Evolutionary conservation across 1,139 yeast genomes (phyloP), one percentile per base, ranked within the genome.

Genomic region (Candida neerlandica): DNA sequence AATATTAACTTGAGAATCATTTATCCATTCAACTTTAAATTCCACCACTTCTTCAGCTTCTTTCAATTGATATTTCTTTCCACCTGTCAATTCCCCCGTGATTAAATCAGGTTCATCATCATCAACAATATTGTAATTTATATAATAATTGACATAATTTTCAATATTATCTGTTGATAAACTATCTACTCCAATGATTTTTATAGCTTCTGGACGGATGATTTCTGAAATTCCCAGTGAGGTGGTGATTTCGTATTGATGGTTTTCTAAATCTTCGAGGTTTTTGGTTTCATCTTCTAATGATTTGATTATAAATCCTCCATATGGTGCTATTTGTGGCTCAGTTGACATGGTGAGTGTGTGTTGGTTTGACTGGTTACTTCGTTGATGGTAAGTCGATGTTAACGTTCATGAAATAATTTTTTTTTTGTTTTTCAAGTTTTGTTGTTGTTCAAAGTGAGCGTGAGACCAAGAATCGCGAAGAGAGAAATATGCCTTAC

Each of bases 11-110:
- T 81, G 70, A 14, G 78, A 62, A 62, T 87, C 95, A 60, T 87
- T 81, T 43, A 87, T 77, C 95, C 95, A 87, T 59, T 86, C 85
- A 26, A 86, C 65, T 46, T 72, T 68, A 63, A 80, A 84, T 18
- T 61, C 62, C 14, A 66, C 53, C 46, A 67, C 71, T 3, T 67
- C 62, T 33, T 64, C 68, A 23, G 62, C 53, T 1, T 73, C 70
- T 18, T 60, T 55, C 11, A 64, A 65, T 35, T 64, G 64, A 49
- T 67, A 70, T 23, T 37, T 37, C 26, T 21, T 37, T 12, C 12
- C 21, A 10, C 19, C 19, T 16, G 11, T n/a, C 7, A 37, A 14
- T 23, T 37, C 41, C 6, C 29, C 29, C 9, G 48, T 48, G 4
- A 53, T 42, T 33, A 51, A 48, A 14, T 45, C 53, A n/a, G 46